Percentiles rank a stretch among this genome's conserved stretches.
These are phyloP conservation scores for Tuctoria greenei DNA, from an alignment of 176 grass and related monocot genomes.

Conservation along the genomic window DNA sequence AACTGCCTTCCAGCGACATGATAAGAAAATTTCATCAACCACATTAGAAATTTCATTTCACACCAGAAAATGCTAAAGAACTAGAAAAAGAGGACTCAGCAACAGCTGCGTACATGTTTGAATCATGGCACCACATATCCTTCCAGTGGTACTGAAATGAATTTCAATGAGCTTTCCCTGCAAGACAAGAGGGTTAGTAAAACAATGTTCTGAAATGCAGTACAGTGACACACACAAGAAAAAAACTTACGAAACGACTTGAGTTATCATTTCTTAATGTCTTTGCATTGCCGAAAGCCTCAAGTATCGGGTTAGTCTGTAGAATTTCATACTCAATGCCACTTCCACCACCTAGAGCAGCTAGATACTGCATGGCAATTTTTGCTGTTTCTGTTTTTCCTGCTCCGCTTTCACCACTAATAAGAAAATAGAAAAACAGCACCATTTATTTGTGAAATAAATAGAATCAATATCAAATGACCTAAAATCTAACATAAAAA, in stretches of 20 bases:
- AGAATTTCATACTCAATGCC: slow-evolving; percentile 99
- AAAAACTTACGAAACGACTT: slow-evolving; percentile 90
- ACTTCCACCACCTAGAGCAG: slow-evolving; percentile 87
- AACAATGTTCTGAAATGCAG: slow-evolving; percentile 7
- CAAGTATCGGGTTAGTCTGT: slow-evolving; percentile 96
- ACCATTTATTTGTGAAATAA: slow-evolving; percentile 26
- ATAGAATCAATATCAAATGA: neutral
- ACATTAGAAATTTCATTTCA: slow-evolving; percentile 34
- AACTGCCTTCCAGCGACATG: slow-evolving; percentile 53
- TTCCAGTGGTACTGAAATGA: slow-evolving; percentile 92
- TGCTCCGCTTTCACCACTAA: slow-evolving; percentile 97
- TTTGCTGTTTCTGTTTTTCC: slow-evolving; percentile 99
- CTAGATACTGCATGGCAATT: slow-evolving; percentile 98
- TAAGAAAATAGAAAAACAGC: slow-evolving; percentile 15
- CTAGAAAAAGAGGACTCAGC: slow-evolving; percentile 17
- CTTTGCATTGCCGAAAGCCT: slow-evolving; percentile 99
- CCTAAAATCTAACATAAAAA: slow-evolving; percentile 14
- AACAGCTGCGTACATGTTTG: slow-evolving; percentile 79
- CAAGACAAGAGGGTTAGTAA: slow-evolving; percentile 21
- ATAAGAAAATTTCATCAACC: slow-evolving; percentile 40
- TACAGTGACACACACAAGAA: slow-evolving; percentile 27
- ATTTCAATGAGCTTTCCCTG: slow-evolving; percentile 98
- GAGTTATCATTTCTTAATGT: slow-evolving; percentile 97
- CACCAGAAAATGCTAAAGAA: slow-evolving; percentile 33
- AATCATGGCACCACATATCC: slow-evolving; percentile 92